Base-by-base conservation (phyloP, 495 filamentous ascomycete genomes). In the Aspergillus wentii region DNA sequence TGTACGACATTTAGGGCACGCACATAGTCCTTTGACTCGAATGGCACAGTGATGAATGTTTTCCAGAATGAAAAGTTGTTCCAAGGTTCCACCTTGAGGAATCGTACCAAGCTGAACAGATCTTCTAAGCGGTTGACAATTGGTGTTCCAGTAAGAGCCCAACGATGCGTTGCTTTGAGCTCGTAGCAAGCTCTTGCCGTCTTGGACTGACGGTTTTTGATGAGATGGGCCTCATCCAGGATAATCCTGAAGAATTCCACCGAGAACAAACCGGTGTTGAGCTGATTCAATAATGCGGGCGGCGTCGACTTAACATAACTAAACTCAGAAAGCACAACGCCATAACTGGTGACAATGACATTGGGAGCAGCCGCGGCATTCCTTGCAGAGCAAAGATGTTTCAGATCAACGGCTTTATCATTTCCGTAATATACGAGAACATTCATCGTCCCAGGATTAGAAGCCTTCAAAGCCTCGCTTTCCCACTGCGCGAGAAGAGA, bases 11-110 rank as follows among this genome's bases (percentile, higher is more conserved):
- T 92, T 6, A 98, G 74, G 2, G 94, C 92, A 4, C 89, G 81
- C 32, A 95, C 76, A 45, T 88, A 95, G 47, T 98, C 84, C 46
- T 92, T 94, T 0, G 86, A 87, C 55, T 98, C 92, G 37, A 98
- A 98, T 1, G 92, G 92, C 10, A 91, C 80, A 0, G 94, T 98
- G 47, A 98, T 98, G 60, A 98, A 98, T 0, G 94, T 97, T 43
- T 90, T 86, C 92, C 92, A 98, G 65, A 94, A 98, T 3, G 88
- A 92, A 56, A 97, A 97, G 57, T 96, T 97, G 41, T 82, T 87
- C 92, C 92, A 98, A 1, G 92, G 92, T 51, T 97, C 94, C 6
- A 97, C 92, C 41, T 84, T 75, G 20, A 97, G 64, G 62, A 97
- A 98, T 11, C 84, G 76, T 17, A 98, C 88, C 20, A 97, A 63